Evolutionary conservation across 2,329 filamentous ascomycete genomes (phyloP).

Genomic region (Achaetomium macrosporum): DNA sequence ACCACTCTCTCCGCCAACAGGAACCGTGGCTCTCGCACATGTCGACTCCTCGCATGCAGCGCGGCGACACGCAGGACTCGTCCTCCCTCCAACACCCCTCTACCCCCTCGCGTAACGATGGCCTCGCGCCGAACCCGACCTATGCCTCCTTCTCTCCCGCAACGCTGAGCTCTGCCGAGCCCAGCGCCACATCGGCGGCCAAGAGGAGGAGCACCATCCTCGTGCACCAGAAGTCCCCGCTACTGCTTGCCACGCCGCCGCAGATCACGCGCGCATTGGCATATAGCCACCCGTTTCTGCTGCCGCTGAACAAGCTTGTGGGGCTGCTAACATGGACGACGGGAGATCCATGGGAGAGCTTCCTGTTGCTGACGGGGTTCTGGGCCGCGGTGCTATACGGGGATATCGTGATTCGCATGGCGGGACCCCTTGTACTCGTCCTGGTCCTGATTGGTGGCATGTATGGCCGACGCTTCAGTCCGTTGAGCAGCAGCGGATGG

Average conservation of each 20-base stretch:
- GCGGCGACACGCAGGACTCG: slow-evolving; percentile 30
- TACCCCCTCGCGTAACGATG: slow-evolving; percentile 28
- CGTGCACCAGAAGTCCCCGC: slow-evolving; percentile 91
- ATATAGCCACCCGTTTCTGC: slow-evolving; percentile 90
- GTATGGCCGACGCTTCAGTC: slow-evolving; percentile 86
- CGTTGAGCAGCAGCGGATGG: slow-evolving; percentile 79
- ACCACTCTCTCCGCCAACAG: slow-evolving; percentile 23
- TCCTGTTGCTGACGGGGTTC: slow-evolving; percentile 75
- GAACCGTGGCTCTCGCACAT: slow-evolving; percentile 51
- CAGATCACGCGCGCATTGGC: slow-evolving; percentile 90
- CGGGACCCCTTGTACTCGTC: slow-evolving; percentile 79
- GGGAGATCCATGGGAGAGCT: slow-evolving; percentile 94
- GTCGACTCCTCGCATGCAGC: slow-evolving; percentile 40
- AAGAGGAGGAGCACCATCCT: slow-evolving; percentile 85
- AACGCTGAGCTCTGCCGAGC: slow-evolving; percentile 62
- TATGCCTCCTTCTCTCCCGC: slow-evolving; percentile 86
- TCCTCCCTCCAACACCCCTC: slow-evolving; percentile 24
- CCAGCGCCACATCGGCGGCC: slow-evolving; percentile 54
- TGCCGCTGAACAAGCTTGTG: slow-evolving; percentile 78
- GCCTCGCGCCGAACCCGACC: slow-evolving; percentile 54
- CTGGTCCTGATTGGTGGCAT: slow-evolving; percentile 78
- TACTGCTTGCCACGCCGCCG: slow-evolving; percentile 87
- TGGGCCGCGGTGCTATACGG: slow-evolving; percentile 86
- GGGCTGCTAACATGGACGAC: slow-evolving; percentile 92
- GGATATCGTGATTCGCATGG: slow-evolving; percentile 71